These are phyloP conservation scores for Aspergillus floridensis DNA, from an alignment of 2,329 filamentous ascomycete species.

Conservation along the genomic window DNA sequence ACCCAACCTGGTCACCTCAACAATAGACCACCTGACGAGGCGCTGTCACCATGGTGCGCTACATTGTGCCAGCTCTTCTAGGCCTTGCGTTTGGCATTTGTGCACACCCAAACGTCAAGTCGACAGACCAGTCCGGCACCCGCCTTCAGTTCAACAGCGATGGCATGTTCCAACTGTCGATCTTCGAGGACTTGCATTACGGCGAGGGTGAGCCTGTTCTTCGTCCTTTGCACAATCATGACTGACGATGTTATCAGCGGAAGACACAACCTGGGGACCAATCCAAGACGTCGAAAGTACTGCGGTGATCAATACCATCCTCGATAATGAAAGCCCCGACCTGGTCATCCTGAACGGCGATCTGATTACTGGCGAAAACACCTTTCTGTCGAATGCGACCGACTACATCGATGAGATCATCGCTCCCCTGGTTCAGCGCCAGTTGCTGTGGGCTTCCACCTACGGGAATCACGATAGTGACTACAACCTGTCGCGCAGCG, in stretches of 20 bases:
- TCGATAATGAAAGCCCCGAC: slow-evolving; percentile 56
- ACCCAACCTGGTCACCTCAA: too few species aligned
- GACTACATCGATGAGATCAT: slow-evolving; percentile 60
- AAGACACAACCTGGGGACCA: slow-evolving; percentile 3
- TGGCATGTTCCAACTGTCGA: slow-evolving; percentile 49
- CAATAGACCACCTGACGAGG: too few species aligned
- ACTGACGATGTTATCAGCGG: slow-evolving; percentile 29
- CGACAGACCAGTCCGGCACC: not conserved
- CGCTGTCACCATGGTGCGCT: not conserved
- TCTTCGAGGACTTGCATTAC: slow-evolving; percentile 70
- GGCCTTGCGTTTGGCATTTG: not conserved
- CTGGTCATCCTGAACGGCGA: slow-evolving; percentile 71
- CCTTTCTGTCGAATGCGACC: slow-evolving; percentile 53
- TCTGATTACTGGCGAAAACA: slow-evolving; percentile 67
- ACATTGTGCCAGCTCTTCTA: not conserved
- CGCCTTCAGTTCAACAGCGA: slow-evolving; percentile 23
- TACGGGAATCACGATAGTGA: slow-evolving; percentile 70
- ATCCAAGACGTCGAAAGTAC: slow-evolving; percentile 57
- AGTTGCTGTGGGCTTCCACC: slow-evolving; percentile 62
- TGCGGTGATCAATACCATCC: slow-evolving; percentile 56
- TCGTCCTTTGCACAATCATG: not conserved
- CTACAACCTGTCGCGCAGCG: slow-evolving; percentile 54
- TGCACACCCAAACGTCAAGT: not conserved
- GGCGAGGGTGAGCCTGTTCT: slow-evolving; percentile 56
- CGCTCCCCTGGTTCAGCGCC: slow-evolving; percentile 54